Base-by-base conservation (phyloP, 2,329 filamentous ascomycete genomes). In the Aphanoascus verrucosus region DNA sequence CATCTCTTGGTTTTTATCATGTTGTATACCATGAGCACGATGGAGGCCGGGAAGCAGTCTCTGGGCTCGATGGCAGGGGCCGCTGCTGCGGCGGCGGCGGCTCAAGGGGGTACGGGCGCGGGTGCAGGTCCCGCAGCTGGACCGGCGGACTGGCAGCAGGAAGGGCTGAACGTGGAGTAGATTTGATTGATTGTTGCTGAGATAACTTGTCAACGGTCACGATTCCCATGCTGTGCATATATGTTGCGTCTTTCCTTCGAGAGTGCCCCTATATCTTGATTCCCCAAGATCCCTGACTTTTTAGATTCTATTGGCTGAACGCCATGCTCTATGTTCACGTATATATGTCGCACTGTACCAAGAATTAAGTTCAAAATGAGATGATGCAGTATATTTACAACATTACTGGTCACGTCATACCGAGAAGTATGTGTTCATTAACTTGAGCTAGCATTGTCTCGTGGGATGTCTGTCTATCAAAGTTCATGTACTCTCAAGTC, bases 1-100 rank as follows among this genome's bases (percentile, higher is more conserved):
- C 93, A 98, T 72, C 64, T 96, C 43, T 72, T 98, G 46, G 84
- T 97, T 1, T 93, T 98, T 64, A 76, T 85, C 60, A 85, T 88
- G 69, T 74, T 97, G 57, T 97, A 91, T 70, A 90, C 84, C 80
- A 82, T 89, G 64, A 87, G 55, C 38, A 52, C 49, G 3, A 35
- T 43, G n/a, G 52, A 53, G 9, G 44, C 38, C 28, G 49, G 49
- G 23, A 54, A 49, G 19, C 52, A 57, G 8, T 12, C 19, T 46
- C 14, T 52, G 2, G 50, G 42, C 14, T 52, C 50, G 11, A 40
- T 46, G 41, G 41, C 41, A 37, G 49, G 28, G 15, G 47, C 37
- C 15, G 35, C 47, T 11, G 35, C 37, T n/a, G 15, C 46, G 12
- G 47, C 37, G 17, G 47, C 47, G 5, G 47, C 37, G 14, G 15